Evolutionary conservation across 371 early-diverging fungal genomes (phyloP), one percentile per base, ranked within the genome.

Genomic region (Zopfochytrium polystomum): DNA sequence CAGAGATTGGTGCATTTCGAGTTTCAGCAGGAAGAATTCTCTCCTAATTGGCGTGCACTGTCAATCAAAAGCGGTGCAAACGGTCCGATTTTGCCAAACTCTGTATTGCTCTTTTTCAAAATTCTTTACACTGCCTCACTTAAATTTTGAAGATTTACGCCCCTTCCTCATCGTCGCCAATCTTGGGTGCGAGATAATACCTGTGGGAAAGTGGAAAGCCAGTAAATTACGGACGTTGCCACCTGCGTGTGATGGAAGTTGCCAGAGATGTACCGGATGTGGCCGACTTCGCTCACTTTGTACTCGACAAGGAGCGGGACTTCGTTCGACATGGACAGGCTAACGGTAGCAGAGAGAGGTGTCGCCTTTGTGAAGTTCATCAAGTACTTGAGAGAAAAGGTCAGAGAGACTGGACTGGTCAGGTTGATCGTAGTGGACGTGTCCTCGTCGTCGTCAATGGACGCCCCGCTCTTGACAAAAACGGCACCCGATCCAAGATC

Each of bases 291-390:
- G 52, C 83, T 87, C 67, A 96, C 90, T 71, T 87, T 85, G 78
- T 93, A 96, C 79, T 97, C 95, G 51, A 98, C 87, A 72, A 96
- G 76, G 56, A 97, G 75, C 29, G 99, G 99, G 11, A 90, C 87
- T 29, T 91, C 94, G 66, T 85, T 80, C 35, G 89, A 85, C 73
- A 98, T 79, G 70, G 81, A 82, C 52, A 98, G 77, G 48, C 81
- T 86, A 60, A 98, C 96, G 29, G 71, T 65, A 6, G 73, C 68
- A 13, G 91, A 80, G 48, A 96, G 82, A 6, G 96, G 88, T 7
- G 94, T 89, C 34, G 98, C 96, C 81, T 98, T 99, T 56, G 95
- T 86, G 65, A 99, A 96, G 82, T 89, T 89, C 66, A 81, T 78
- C 25, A 99, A 80, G 81, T 95, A 96, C 79, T 97, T 98, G 69